Percentiles rank a stretch among this genome's conserved stretches.
These are phyloP conservation scores for Solanum lycopersicoides DNA, from an alignment of 257 asterid species.

Conservation along the genomic window DNA sequence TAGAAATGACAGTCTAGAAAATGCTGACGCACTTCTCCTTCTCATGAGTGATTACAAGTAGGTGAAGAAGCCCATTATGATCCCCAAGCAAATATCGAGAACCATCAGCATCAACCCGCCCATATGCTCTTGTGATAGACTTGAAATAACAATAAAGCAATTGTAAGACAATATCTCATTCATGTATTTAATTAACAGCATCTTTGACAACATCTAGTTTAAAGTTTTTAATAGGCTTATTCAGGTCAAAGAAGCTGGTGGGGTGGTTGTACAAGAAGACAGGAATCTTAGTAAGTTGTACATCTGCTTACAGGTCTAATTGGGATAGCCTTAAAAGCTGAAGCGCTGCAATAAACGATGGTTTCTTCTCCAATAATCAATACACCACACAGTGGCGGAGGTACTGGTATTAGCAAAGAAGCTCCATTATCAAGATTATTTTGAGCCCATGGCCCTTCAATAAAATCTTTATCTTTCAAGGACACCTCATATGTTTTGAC, in stretches of 20 bases:
- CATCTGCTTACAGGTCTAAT: constrained; percentile 61
- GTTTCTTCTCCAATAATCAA: constrained; percentile 93
- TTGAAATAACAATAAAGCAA: constrained; percentile 17
- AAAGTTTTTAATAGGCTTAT: not conserved
- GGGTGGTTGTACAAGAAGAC: not conserved
- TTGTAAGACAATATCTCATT: not conserved
- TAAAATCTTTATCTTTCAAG: constrained; percentile 81
- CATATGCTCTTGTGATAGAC: constrained; percentile 81
- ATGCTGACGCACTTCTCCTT: constrained; percentile 62
- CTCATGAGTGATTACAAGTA: constrained; percentile 84
- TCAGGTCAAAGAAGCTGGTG: not conserved
- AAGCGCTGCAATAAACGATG: constrained; percentile 80
- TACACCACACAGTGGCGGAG: constrained; percentile 92
- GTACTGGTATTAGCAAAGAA: constrained; percentile 80
- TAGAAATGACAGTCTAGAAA: not conserved
- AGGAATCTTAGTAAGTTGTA: constrained; percentile 2
- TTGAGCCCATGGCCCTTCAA: constrained; percentile 96
- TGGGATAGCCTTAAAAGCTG: constrained; percentile 77
- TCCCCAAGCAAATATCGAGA: constrained; percentile 89
- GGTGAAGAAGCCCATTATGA: constrained; percentile 75
- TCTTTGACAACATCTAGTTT: not conserved
- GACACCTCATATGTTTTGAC: constrained; percentile 85
- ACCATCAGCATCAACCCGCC: constrained; percentile 89
- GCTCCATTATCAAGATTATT: constrained; percentile 95
- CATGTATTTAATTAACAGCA: not conserved